Conservation (phyloP, 495 filamentous ascomycete genomes). For the Eremomyces bilateralis region DNA sequence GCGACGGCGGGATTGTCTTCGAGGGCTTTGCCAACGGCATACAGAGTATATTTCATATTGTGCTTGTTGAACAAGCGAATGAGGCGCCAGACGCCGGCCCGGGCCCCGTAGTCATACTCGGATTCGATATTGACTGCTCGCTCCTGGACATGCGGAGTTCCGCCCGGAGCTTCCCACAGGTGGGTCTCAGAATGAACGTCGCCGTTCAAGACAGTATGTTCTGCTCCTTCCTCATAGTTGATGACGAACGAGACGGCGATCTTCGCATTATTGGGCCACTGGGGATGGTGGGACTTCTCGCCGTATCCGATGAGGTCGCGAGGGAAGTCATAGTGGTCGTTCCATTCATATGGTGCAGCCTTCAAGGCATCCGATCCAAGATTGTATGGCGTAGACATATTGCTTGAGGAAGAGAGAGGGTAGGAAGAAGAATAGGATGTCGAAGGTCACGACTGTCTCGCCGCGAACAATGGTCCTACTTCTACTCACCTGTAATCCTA, state of each 20-base stretch:
- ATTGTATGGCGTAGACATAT: not conserved
- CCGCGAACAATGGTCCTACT: too few species aligned
- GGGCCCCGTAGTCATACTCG: constrained; percentile 22
- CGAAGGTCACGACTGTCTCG: too few species aligned
- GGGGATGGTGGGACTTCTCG: constrained; percentile 16
- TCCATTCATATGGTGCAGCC: not conserved
- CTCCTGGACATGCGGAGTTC: not conserved
- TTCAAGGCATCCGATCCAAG: not conserved
- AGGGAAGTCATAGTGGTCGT: constrained; percentile 10
- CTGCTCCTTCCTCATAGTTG: constrained; percentile 23
- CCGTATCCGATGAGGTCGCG: constrained; percentile 18
- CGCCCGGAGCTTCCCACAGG: constrained; percentile 17
- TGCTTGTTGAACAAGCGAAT: constrained; percentile 20
- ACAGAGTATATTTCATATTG: constrained; percentile 20
- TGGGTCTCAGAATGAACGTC: constrained; percentile 16
- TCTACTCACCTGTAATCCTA: too few species aligned
- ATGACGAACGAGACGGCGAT: constrained; percentile 24
- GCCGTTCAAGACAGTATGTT: constrained; percentile 17
- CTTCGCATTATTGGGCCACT: constrained; percentile 22
- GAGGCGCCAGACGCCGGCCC: constrained; percentile 20
- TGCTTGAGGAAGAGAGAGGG: not conserved
- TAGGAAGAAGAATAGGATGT: not conserved
- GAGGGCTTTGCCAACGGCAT: constrained; percentile 19
- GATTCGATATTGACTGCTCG: constrained; percentile 18
- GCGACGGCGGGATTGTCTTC: constrained; percentile 19